Evolutionary conservation across 2,329 filamentous ascomycete species (phyloP), one percentile per base, ranked within the genome.

Genomic region (Bipolaris gigantea): DNA sequence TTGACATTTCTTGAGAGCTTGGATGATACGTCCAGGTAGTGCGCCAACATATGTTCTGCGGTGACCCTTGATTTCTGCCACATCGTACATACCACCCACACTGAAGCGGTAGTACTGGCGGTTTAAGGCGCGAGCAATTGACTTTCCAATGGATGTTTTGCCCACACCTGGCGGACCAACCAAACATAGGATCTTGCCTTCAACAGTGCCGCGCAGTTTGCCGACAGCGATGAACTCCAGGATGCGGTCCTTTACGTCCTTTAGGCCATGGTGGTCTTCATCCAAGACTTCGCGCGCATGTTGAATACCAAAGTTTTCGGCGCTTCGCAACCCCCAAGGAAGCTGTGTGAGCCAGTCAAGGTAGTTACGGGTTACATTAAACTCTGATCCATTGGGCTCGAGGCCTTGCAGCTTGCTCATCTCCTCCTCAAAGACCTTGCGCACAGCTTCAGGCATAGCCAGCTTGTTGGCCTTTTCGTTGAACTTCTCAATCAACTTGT

Each of bases 81-180:
- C 95, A 76, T 99, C 94, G 4, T 93, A 96, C 62, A 99, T 82
- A 65, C 94, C 94, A 71, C 94, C 94, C 8, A 99, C 94, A 70
- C 92, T 97, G 81, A 99, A 99, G 64, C 94, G 86, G 80, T 99
- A 99, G 79, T 99, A 99, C 71, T 99, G 88, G 55, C 95, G 84
- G 77, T 97, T 97, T 53, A 99, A 80, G 25, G 94, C 95, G 50
- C 93, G 85, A 15, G 94, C 94, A 66, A 99, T 97, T 0, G 92
- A 97, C 75, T 99, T 99, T 72, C 94, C 94, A 63, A 99, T 99
- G 75, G 92, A 97, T 2, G 94, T 99, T 81, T 99, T 99, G 67
- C 94, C 94, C 23, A 99, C 94, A 80, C 94, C 94, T 16, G 94
- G 94, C 48, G 94, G 94, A 0, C 94, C 94, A 50, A 99, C 95